A percentile compares a stretch with the other conserved stretches of the same genome.
Conservation (phyloP, 257 asterid genomes). For the Coffea eugenioides region DNA sequence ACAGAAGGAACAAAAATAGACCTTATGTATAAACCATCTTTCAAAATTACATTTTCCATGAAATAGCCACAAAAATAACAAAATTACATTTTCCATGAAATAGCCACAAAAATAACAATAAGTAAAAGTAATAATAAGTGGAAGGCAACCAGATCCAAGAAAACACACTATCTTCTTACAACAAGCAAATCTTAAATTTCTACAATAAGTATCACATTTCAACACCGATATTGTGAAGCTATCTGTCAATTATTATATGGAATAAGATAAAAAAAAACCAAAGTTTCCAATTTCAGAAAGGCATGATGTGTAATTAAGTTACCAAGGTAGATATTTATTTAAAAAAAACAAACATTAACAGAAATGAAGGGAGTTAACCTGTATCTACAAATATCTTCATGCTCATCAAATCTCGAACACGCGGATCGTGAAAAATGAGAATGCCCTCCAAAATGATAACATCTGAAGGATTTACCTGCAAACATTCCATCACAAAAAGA, state of each 20-base stretch:
- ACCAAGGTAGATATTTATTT: neutral
- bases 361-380: conserved; percentile 52
- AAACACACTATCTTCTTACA: neutral
- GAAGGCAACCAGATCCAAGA: neutral
- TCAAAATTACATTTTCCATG: neutral
- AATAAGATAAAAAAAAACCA: neutral
- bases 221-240: neutral
- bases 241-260: too few relatives aligned
- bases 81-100: neutral
- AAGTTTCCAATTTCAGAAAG: neutral
- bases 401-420: conserved; percentile 83
- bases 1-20: neutral
- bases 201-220: neutral
- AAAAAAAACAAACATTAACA: neutral
- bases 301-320: neutral
- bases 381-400: conserved; percentile 99
- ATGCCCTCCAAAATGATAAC: conserved; percentile 97
- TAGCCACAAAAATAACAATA: neutral
- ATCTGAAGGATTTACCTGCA: conserved; percentile 97
- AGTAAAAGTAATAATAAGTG: neutral
- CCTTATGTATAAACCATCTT: neutral
- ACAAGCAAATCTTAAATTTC: neutral
- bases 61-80: too few relatives aligned
- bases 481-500: conserved; percentile 11
- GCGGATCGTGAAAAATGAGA: conserved; percentile 89